Evolutionary conservation across 1,284 basidiomycete species (phyloP), one percentile per base, ranked within the genome.

Genomic region (Austropuccinia psidii): DNA sequence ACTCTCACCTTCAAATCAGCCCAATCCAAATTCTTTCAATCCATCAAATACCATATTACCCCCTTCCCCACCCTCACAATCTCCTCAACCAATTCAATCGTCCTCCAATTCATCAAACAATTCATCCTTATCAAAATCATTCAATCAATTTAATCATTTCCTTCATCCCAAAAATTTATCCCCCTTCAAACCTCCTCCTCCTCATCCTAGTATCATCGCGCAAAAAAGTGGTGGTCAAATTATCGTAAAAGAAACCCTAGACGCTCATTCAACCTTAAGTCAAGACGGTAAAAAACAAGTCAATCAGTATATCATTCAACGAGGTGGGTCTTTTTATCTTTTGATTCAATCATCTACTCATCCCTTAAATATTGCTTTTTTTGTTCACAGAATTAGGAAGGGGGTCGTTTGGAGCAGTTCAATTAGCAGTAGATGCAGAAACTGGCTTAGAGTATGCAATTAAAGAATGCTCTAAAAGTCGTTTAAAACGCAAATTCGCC

Each of bases 281-380:
- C 78, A 79, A 52, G 78, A 79, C 52, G 82, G 82, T 0, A 75
- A 78, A 29, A 76, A 79, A 57, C 78, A 82, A 75, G 78, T 83
- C 57, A 83, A 83, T 64, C 80, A 82, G 75, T 83, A 82, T 75
- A 78, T 76, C 57, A 79, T 83, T 21, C 81, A 81, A 24, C 77
- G 77, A 33, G 77, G 77, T 54, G 62, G 4, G 58, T 50, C 24
- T 19, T 35, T 39, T 55, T n/a, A 19, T 17, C 33, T 35, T 13
- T 45, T 8, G 9, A 1, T 62, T 45, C 2, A 17, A 19, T 43
- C 41, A 21, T 27, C n/a, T n/a, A 24, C 21, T 43, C 17, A n/a
- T 45, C n/a, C 37, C 21, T 29, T 62, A 15, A 15, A 21, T 55
- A 29, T 55, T 15, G 35, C 9, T n/a, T 41, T 61, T 15, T 15